Percentiles rank a stretch among this genome's conserved stretches.
phyloP scores from a whole-genome alignment of 495 filamentous ascomycete species.

The Penicillium flavigenum region DNA sequence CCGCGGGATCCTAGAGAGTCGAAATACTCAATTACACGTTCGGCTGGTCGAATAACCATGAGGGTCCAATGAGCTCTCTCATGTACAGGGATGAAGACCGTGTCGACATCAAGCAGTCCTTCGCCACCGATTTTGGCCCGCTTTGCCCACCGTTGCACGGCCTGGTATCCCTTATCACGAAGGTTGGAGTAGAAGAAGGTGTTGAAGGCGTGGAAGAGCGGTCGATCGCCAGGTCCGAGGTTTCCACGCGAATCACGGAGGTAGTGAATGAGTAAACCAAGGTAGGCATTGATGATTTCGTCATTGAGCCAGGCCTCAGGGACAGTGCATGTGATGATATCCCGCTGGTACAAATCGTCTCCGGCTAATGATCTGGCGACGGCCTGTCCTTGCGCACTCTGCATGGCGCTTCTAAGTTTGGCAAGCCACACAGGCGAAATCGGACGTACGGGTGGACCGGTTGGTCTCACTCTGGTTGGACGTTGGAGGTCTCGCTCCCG shows the following conservation, averaged over 20 bases:
- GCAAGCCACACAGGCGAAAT: constrained; percentile 48
- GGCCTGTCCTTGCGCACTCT: constrained; percentile 18
- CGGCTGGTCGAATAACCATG: constrained; percentile 63
- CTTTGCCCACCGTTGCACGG: constrained; percentile 52
- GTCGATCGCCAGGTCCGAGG: constrained; percentile 46
- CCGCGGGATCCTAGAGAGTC: constrained; percentile 61
- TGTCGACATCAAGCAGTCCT: constrained; percentile 55
- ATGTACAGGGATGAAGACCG: constrained; percentile 62
- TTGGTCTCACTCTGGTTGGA: constrained; percentile 23
- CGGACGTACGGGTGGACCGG: constrained; percentile 41
- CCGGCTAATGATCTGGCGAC: constrained; percentile 54
- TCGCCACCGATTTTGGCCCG: constrained; percentile 57
- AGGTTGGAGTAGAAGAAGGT: constrained; percentile 69
- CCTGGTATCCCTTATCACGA: constrained; percentile 48
- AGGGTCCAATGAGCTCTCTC: constrained; percentile 58
- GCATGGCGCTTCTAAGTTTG: constrained; percentile 36
- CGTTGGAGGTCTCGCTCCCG: constrained; percentile 18
- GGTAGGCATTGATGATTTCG: constrained; percentile 70
- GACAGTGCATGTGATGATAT: constrained; percentile 60
- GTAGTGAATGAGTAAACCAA: constrained; percentile 59
- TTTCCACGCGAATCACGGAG: constrained; percentile 53
- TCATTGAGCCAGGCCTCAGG: constrained; percentile 74
- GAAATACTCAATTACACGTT: constrained; percentile 67
- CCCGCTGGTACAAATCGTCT: constrained; percentile 54
- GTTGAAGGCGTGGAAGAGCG: constrained; percentile 68